Base-by-base conservation (phyloP, 2,329 filamentous ascomycete genomes). In the Cladosporium phlei region DNA sequence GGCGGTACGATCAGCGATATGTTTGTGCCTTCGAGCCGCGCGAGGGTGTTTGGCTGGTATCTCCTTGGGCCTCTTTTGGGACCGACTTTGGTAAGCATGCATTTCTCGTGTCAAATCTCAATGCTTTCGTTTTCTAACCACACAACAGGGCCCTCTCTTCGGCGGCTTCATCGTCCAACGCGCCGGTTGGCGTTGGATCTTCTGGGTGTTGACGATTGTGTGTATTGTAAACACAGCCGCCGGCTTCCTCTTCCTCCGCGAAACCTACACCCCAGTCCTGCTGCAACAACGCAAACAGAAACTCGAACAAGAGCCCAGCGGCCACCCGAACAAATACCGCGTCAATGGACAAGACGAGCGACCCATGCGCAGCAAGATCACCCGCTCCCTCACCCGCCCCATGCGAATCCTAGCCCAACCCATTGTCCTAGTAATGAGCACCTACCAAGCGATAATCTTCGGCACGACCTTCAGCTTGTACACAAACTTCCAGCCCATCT, bases 1-100 rank as follows among this genome's bases (percentile, higher is more conserved):
- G 74, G 74, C 5, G 73, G 73, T 1, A 75, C 69, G 0, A 72
- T 76, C n/a, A 66, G 61, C 38, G 74, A 76, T 44, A 76, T 76
- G 72, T 77, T 75, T 46, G 53, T 64, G 19, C 68, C 71, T 0
- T 64, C 57, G 19, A 63, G 74, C 48, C 59, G 74, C 49, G 73
- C 71, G 8, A 65, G 67, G 4, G 64, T 74, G 0, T 71, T 72
- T 49, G 69, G 69, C 2, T 72, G 67, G 66, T 73, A 73, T 51
- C 54, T 72, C 1, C 55, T 72, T 1, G 69, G 69, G 0, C 69
- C 67, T 0, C 45, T 75, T 3, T 63, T 74, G 1, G 70, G 70
- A 1, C 66, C 66, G 1, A 66, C 64, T 0, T 19, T 49, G 47
- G 47, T 46, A 14, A 22, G 40, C 20, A 2, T 17, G 7, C 3